A percentile compares a stretch with the other conserved stretches of the same genome.
Evolutionary conservation across 352 stramenopile genomes (phyloP).

Genomic region (Phytopythium boreale): DNA sequence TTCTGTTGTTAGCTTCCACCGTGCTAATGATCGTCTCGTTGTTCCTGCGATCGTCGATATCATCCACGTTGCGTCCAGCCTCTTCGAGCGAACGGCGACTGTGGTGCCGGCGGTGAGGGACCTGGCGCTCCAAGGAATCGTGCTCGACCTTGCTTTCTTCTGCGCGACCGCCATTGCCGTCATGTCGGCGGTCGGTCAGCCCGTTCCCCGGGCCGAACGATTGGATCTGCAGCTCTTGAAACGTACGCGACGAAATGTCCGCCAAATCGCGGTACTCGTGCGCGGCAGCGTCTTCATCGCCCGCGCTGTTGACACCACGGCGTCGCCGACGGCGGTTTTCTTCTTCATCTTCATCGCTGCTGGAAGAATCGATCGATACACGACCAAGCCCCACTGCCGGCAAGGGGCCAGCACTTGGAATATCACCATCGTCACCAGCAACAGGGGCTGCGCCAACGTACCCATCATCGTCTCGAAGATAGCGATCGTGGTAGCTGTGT

Average conservation of each 20-base stretch:
- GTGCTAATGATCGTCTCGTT: constrained; percentile 3
- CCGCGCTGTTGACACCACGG: background rate
- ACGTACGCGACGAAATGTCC: constrained; percentile 59
- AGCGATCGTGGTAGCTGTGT: background rate
- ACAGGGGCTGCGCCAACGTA: background rate
- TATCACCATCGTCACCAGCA: background rate
- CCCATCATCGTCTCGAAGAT: background rate
- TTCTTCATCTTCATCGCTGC: constrained; percentile 12
- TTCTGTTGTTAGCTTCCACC: background rate
- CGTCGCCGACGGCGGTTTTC: background rate
- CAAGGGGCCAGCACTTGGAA: background rate
- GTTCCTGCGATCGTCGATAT: background rate
- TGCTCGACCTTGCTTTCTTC: background rate
- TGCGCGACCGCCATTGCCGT: background rate
- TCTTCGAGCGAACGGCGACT: background rate
- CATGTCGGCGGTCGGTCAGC: constrained; percentile 10
- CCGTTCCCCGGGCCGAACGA: constrained; percentile 17
- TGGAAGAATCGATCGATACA: constrained; percentile 6
- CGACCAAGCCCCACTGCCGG: background rate
- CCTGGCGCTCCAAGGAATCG: background rate
- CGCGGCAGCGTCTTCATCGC: background rate
- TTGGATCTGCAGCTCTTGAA: constrained; percentile 55
- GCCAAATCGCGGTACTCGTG: constrained; percentile 59
- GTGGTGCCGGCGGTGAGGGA: background rate
- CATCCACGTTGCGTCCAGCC: background rate